Evolutionary conservation across 2,329 filamentous ascomycete genomes (phyloP), one percentile per base, ranked within the genome.

Genomic region (Cladosporium cucumerinum): DNA sequence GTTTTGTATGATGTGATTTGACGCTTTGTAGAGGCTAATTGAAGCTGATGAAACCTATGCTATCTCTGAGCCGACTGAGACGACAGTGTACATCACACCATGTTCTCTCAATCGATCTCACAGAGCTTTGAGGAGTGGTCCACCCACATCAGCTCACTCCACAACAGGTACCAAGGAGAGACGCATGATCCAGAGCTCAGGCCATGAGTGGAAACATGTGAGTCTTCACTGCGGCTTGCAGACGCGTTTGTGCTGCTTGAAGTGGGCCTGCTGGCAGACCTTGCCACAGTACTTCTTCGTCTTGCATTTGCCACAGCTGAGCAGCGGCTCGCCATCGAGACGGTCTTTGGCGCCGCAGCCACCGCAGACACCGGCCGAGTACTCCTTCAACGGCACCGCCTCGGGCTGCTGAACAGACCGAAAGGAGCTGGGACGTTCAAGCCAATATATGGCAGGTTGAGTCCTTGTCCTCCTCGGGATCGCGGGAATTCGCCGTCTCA

Each of bases 221-320:
- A 26, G n/a, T 21, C 2, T 26, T 57, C 32, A 57, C 32, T 57
- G 54, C 5, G 11, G 21, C 58, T 62, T 63, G 63, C 71, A 73
- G 23, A 64, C 51, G 21, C 23, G 51, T 65, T 73, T 72, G 66
- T 74, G 72, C 32, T 66, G n/a, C 54, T 66, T 66, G 67, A 68
- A 73, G 61, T 73, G 55, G 28, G 66, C 63, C 43, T 66, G 68
- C 57, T 72, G 71, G 63, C 72, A 74, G 8, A 69, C 63, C 26
- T 49, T 62, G 21, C 67, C 66, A 61, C 72, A 74, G 66, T 74
- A 74, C 26, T 61, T 60, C 36, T 52, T 63, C 18, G 39, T 51
- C 55, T 66, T 69, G 66, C 72, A 73, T 8, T 30, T 65, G 25
- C 32, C 55, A 54, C 70, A 72, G 28, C 11, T 23, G 34, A 66